Evolutionary conservation across 2,329 filamentous ascomycete genomes (phyloP), one percentile per base, ranked within the genome.

Genomic region (Tolypocladium paradoxum): DNA sequence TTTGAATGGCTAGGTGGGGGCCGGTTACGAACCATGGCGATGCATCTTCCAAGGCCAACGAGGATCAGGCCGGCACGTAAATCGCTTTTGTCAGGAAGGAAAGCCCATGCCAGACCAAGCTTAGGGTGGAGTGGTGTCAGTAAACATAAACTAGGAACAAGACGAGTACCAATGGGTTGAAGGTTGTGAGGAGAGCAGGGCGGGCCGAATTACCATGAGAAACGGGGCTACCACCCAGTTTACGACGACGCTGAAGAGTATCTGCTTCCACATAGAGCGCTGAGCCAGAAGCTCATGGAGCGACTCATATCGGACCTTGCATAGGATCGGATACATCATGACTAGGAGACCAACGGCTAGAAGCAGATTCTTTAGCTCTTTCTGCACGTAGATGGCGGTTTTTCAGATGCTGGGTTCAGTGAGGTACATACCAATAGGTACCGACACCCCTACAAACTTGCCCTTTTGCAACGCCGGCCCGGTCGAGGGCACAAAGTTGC

Each of bases 301-400:
- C 0, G 81, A 80, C 65, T 95, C 89, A 67, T 83, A 93, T 38
- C 82, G 82, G 6, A 95, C 86, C 67, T 93, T 93, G 76, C 88
- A 95, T 0, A 95, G 73, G 55, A 95, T 95, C 0, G 89, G 90
- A 63, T 93, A 95, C 88, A 95, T 95, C 89, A 95, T 95, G 43
- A 93, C 84, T 1, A 95, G 76, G 0, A 95, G 71, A 0, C 90
- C 89, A 48, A 93, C 73, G 1, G 89, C 88, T 88, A 18, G 0
- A 34, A 16, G 2, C n/a, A 22, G n/a, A n/a, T n/a, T n/a, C 4
- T n/a, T 22, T 9, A 20, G 1, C 2, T 6, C 3, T 48, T 6
- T 50, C 34, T 29, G 5, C n/a, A 16, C 5, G 22, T 7, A 20
- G 36, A 40, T 18, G 45, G 34, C 12, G 7, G 12, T n/a, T n/a